phyloP scores from a whole-genome alignment of 140 eudicot genomes.

The Flaveria floridana region DNA sequence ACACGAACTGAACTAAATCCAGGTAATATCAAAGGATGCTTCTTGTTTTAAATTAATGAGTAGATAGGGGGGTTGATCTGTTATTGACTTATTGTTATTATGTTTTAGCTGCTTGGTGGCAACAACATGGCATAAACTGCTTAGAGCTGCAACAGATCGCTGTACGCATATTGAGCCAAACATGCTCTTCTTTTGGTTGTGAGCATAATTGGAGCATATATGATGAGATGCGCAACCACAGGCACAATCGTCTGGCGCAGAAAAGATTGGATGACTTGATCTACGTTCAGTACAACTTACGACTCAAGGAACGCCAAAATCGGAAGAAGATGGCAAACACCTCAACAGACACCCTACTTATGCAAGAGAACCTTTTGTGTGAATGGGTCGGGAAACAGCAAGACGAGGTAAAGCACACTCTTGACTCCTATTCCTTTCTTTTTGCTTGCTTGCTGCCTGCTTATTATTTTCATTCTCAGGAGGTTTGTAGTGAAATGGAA shows the following conservation, averaged over 20 bases:
- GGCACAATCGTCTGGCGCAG: constrained; percentile 61
- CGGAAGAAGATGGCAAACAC: constrained; percentile 49
- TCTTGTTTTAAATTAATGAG: not conserved
- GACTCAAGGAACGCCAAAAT: constrained; percentile 80
- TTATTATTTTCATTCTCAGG: constrained; percentile 39
- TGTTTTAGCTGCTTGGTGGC: constrained; percentile 97
- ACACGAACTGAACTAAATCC: constrained; percentile 92
- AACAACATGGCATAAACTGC: constrained; percentile 96
- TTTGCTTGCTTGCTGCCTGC: not conserved
- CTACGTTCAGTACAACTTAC: constrained; percentile 79
- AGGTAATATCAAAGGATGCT: constrained; percentile 40
- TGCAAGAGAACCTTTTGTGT: constrained; percentile 58
- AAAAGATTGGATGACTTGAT: constrained; percentile 56
- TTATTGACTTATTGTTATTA: not conserved
- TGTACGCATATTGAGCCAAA: constrained; percentile 91
- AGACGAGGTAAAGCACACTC: constrained; percentile 56
- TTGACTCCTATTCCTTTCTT: not conserved
- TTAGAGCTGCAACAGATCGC: constrained; percentile 85
- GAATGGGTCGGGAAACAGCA: constrained; percentile 89
- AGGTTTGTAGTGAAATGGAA: constrained; percentile 57
- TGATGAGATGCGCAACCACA: constrained; percentile 64
- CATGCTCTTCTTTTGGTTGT: constrained; percentile 87
- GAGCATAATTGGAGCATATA: constrained; percentile 61
- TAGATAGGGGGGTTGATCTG: not conserved
- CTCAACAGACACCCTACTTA: constrained; percentile 50